phyloP scores from a whole-genome alignment of 495 filamentous ascomycete genomes.

The Penicillium arizonense region DNA sequence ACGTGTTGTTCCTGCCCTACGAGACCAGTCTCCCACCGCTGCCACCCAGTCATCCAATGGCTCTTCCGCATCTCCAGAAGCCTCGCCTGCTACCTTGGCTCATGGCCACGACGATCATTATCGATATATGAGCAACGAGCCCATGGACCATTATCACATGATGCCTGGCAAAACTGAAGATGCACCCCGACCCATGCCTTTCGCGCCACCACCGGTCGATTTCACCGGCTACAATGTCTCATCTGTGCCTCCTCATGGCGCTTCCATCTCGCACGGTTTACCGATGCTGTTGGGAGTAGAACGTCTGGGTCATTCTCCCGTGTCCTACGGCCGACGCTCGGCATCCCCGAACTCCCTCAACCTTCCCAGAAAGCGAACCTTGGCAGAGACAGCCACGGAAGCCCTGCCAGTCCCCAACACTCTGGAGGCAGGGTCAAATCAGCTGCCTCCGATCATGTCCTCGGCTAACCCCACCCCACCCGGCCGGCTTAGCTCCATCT shows the following conservation, averaged over 20 bases:
- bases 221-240: constrained; percentile 47
- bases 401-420: constrained; percentile 27
- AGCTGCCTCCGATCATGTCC: constrained; percentile 46
- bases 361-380: constrained; percentile 45
- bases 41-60: constrained; percentile 45
- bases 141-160: constrained; percentile 32
- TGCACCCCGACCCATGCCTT: constrained; percentile 29
- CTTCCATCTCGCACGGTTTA: constrained; percentile 28
- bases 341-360: constrained; percentile 36
- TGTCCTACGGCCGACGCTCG: constrained; percentile 37
- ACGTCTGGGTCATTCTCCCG: constrained; percentile 30
- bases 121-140: constrained; percentile 42
- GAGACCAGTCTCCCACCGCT: constrained; percentile 50
- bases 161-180: constrained; percentile 21
- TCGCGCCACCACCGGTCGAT: constrained; percentile 49
- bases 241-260: constrained; percentile 32
- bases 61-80: constrained; percentile 45
- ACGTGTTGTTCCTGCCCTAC: constrained; percentile 82
- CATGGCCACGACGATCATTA: constrained; percentile 60
- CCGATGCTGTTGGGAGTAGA: constrained; percentile 44
- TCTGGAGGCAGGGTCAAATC: constrained; percentile 41
- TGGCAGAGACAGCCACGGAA: constrained; percentile 36
- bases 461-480: constrained; percentile 40
- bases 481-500: constrained; percentile 70
- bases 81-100: constrained; percentile 45